Percentiles rank a stretch among this genome's conserved stretches.
Evolutionary conservation across 345 rosid species (phyloP).

Genomic region (Melaleuca quinquenervia): DNA sequence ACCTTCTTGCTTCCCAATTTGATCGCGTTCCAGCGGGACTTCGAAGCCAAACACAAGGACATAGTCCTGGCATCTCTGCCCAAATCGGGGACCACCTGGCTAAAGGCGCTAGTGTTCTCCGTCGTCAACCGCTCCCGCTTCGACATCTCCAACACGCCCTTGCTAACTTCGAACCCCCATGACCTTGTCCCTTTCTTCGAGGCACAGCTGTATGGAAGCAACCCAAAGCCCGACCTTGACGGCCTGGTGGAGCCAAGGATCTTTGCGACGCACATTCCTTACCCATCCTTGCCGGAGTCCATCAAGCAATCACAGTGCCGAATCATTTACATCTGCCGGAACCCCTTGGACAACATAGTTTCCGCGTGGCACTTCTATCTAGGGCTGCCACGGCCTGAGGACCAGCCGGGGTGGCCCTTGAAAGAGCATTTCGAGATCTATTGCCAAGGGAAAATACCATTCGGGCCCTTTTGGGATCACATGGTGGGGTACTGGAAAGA

Average conservation of each 20-base stretch:
- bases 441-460: neutral
- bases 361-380: neutral
- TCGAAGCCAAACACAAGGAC: too few species aligned
- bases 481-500: neutral
- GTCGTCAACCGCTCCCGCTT: too few species aligned
- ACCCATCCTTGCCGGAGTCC: neutral
- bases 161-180: too few species aligned
- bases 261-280: neutral
- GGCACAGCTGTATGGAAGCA: too few species aligned
- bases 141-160: too few species aligned
- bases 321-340: neutral
- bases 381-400: rapidly evolving
- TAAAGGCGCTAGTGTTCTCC: too few species aligned
- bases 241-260: neutral
- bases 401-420: neutral
- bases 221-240: neutral
- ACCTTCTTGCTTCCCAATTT: too few species aligned
- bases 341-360: neutral
- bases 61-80: too few species aligned
- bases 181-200: too few species aligned
- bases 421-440: too few species aligned
- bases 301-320: neutral
- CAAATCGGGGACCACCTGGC: too few species aligned
- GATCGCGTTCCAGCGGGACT: too few species aligned
- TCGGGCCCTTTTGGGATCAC: neutral